phyloP scores from a whole-genome alignment of 2,329 filamentous ascomycete genomes.

The Alternaria sp. region DNA sequence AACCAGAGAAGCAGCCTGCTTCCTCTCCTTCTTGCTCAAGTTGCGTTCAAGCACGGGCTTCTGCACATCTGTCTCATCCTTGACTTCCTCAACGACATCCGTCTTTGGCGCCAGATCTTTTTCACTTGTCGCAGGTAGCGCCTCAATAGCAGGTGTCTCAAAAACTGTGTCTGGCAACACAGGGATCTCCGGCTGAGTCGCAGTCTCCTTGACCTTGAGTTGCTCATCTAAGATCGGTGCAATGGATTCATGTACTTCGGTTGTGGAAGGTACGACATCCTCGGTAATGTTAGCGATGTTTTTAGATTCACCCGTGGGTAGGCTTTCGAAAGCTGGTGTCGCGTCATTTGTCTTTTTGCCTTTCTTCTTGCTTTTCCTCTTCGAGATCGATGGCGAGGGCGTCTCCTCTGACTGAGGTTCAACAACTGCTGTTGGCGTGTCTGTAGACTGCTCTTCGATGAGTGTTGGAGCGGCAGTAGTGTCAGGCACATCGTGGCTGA shows the following conservation, averaged over 20 bases:
- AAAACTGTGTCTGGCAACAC: conserved; percentile 6
- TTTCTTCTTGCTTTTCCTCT: conserved; percentile 42
- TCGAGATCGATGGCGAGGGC: conserved; percentile 18
- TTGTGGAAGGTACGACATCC: not conserved
- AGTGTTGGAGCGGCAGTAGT: conserved; percentile 1
- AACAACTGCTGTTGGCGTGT: conserved; percentile 18
- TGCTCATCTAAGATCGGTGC: not conserved
- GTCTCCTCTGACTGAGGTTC: conserved; percentile 18
- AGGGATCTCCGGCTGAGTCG: conserved; percentile 3
- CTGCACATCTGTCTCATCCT: conserved; percentile 18
- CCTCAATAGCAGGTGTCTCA: conserved; percentile 11
- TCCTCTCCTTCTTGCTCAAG: conserved; percentile 49
- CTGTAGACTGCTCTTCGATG: conserved; percentile 8
- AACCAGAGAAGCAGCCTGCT: conserved; percentile 26
- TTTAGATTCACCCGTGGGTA: conserved; percentile 14
- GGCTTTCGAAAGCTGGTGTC: conserved; percentile 23
- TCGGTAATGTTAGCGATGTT: not conserved
- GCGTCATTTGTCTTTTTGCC: conserved; percentile 31
- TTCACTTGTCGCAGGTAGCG: conserved; percentile 5
- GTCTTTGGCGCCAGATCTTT: not conserved
- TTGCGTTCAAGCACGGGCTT: conserved; percentile 36
- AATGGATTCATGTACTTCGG: not conserved
- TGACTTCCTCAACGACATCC: conserved; percentile 6
- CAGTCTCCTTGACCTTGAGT: conserved; percentile 10
- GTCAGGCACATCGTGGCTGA: not conserved